These are phyloP conservation scores for Pythium rhizo-oryzae DNA, from an alignment of 352 stramenopile species.

Conservation along the genomic window DNA sequence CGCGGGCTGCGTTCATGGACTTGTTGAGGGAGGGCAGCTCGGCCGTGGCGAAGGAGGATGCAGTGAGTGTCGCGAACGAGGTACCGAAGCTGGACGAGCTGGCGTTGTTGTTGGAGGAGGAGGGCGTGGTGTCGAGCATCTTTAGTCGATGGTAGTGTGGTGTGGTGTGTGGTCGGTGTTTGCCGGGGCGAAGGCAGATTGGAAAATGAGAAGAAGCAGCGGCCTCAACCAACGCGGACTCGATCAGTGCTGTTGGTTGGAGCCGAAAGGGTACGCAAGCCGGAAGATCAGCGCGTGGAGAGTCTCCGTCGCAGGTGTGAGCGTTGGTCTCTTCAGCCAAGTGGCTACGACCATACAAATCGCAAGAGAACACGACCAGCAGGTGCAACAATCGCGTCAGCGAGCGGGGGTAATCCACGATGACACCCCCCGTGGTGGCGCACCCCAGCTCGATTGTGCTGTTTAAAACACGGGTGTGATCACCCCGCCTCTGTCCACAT, in stretches of 20 bases:
- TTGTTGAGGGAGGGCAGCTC: constrained; percentile 1
- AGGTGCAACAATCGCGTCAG: constrained; percentile 7
- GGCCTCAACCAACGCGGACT: too few species aligned
- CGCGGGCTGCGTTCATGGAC: background rate
- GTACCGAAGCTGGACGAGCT: too few species aligned
- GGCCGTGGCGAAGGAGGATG: background rate
- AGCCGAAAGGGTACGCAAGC: too few species aligned
- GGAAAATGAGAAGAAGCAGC: too few species aligned
- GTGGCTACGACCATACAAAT: background rate
- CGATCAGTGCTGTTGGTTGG: too few species aligned
- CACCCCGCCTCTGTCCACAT: background rate
- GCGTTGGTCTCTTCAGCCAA: background rate
- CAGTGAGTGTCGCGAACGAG: too few species aligned
- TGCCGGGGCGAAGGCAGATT: too few species aligned
- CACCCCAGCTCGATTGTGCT: background rate
- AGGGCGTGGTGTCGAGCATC: too few species aligned
- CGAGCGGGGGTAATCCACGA: background rate
- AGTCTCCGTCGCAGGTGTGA: background rate
- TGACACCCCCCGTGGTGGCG: background rate
- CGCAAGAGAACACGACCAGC: background rate
- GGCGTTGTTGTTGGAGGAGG: too few species aligned
- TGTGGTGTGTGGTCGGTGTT: too few species aligned
- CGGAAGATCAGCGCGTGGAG: too few species aligned
- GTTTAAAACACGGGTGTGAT: constrained; percentile 22
- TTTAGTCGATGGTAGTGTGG: too few species aligned